These are phyloP conservation scores for Psilocybe cyanescens DNA, from an alignment of 768 basidiomycete species.

Conservation along the genomic window DNA sequence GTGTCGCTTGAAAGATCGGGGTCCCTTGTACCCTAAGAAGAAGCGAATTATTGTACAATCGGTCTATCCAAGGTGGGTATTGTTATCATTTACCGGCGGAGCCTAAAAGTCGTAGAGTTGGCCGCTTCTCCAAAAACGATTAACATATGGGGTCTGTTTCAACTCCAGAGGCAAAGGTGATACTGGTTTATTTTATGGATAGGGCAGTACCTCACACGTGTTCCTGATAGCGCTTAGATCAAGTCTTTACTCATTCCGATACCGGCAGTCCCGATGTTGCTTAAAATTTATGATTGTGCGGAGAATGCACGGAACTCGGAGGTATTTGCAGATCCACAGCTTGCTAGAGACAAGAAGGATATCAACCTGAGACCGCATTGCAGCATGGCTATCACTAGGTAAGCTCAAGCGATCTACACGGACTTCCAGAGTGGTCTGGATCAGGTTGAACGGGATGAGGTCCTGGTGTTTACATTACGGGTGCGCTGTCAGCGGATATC, in stretches of 20 bases:
- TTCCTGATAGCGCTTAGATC: background rate
- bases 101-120: background rate
- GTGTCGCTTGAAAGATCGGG: background rate
- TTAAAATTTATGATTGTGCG: background rate
- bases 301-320: background rate
- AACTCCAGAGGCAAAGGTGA: background rate
- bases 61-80: background rate
- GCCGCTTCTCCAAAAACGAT: background rate
- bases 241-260: background rate
- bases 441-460: background rate
- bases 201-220: background rate
- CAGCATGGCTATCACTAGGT: background rate
- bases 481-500: background rate
- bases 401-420: background rate
- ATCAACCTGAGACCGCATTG: background rate
- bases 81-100: background rate
- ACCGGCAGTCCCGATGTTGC: background rate
- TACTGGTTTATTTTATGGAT: background rate
- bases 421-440: background rate
- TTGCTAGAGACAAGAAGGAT: background rate
- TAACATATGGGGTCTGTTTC: background rate
- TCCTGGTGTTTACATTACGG: background rate
- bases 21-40: background rate
- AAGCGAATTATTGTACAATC: background rate
- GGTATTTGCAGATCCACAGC: background rate